These are phyloP conservation scores for Termitomyces sp. DNA, from an alignment of 768 basidiomycete species.

Conservation along the genomic window DNA sequence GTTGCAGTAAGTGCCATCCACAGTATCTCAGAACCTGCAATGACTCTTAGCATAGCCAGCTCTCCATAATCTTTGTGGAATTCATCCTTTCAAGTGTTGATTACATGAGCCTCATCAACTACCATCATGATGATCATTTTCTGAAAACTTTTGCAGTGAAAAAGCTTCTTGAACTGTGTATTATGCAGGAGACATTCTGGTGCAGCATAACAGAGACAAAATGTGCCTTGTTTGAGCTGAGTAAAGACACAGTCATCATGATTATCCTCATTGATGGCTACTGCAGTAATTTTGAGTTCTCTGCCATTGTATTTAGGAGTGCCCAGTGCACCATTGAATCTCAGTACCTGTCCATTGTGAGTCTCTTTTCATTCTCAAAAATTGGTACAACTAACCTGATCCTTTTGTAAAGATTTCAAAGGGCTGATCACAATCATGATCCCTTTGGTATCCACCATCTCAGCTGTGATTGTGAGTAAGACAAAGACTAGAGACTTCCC, in stretches of 20 bases:
- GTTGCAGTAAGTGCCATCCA: constrained; percentile 15
- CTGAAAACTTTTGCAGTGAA: constrained; percentile 2
- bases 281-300: constrained; percentile 8
- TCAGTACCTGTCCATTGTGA: not conserved
- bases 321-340: not conserved
- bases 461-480: constrained; percentile 5
- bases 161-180: constrained; percentile 8
- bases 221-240: constrained; percentile 3
- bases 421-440: constrained; percentile 11
- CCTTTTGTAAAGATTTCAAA: constrained; percentile 11
- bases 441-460: constrained; percentile 2
- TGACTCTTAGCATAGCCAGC: constrained; percentile 8
- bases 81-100: constrained; percentile 9
- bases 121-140: constrained; percentile 7
- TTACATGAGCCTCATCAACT: constrained; percentile 16
- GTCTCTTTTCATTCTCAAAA: not conserved
- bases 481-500: constrained; percentile 13
- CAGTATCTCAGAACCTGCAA: constrained; percentile 11
- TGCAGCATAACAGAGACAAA: constrained; percentile 12
- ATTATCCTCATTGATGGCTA: constrained; percentile 16
- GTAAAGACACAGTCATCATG: constrained; percentile 6
- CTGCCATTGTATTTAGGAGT: not conserved
- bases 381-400: not conserved
- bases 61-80: constrained; percentile 16
- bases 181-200: constrained; percentile 13